A percentile compares a stretch with the other conserved stretches of the same genome.
Conservation (phyloP, 345 rosid genomes). For the Salix viminalis region DNA sequence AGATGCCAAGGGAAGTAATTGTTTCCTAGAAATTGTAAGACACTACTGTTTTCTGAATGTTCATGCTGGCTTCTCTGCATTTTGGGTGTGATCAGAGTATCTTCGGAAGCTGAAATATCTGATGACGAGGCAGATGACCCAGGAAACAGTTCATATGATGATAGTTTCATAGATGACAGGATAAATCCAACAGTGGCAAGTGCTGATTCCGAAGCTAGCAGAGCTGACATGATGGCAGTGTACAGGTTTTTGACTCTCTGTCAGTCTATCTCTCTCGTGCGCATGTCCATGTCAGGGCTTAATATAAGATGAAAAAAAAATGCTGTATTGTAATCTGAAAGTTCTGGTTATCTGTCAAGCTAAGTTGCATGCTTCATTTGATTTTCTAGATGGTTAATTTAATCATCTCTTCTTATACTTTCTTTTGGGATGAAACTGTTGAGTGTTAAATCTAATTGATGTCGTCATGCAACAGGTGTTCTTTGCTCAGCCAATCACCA, state of each 20-base stretch:
- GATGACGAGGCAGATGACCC: conserved; percentile 54
- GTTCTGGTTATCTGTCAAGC: neutral
- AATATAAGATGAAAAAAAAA: neutral
- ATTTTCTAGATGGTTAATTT: neutral
- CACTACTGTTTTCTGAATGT: neutral
- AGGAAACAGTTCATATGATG: conserved; percentile 51
- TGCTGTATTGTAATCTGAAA: neutral
- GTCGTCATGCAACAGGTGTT: conserved; percentile 50
- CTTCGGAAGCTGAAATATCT: conserved; percentile 67
- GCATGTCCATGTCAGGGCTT: no score
- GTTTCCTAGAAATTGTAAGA: neutral
- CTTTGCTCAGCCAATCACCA: conserved; percentile 92
- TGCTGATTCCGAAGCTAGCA: conserved; percentile 51
- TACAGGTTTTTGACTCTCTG: conserved; percentile 57
- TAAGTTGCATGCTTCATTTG: neutral
- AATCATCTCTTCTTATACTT: neutral
- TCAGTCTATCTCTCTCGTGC: conserved; percentile 2
- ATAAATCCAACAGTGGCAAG: conserved; percentile 48
- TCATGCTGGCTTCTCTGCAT: conserved; percentile 7
- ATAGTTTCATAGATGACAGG: conserved; percentile 84
- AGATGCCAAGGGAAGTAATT: neutral
- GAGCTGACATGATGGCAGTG: conserved; percentile 80
- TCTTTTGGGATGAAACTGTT: neutral
- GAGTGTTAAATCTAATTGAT: conserved; percentile 1
- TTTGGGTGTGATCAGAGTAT: conserved; percentile 45